Percentiles rank a stretch among this genome's conserved stretches.
phyloP scores from a whole-genome alignment of 2,329 filamentous ascomycete genomes.

The Rasamsonia emersonii region DNA sequence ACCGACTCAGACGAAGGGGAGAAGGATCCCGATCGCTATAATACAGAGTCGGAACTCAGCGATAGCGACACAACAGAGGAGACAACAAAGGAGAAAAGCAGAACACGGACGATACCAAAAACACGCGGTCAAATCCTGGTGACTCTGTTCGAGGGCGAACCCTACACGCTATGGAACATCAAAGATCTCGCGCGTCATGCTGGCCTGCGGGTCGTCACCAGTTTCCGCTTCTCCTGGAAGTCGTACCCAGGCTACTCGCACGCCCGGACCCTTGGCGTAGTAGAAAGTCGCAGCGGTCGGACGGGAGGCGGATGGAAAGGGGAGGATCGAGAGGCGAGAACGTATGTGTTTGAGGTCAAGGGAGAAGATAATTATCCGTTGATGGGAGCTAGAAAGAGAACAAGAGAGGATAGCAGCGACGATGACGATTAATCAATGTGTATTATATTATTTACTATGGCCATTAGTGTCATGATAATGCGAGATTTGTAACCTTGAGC shows the following conservation, averaged over 20 bases:
- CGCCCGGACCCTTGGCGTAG: constrained; percentile 38
- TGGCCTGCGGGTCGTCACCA: constrained; percentile 38
- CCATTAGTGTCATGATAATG: too few relatives aligned
- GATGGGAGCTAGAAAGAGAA: too few relatives aligned
- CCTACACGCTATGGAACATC: constrained; percentile 94
- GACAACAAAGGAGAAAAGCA: constrained; percentile 11
- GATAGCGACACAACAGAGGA: constrained; percentile 11
- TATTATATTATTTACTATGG: too few relatives aligned
- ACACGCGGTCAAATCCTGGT: constrained; percentile 58
- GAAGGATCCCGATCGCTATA: constrained; percentile 5
- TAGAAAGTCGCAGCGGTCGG: constrained; percentile 30
- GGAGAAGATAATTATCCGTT: too few relatives aligned
- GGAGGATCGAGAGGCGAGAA: constrained; percentile 38
- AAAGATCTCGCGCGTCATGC: constrained; percentile 72
- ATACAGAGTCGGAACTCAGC: constrained; percentile 6
- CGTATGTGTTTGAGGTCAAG: constrained; percentile 39
- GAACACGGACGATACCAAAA: constrained; percentile 9
- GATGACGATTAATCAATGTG: too few relatives aligned
- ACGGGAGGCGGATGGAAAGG: constrained; percentile 37
- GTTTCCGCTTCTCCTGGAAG: constrained; percentile 40
- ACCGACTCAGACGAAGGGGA: constrained; percentile 10
- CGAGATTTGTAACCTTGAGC: too few relatives aligned
- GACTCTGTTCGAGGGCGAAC: constrained; percentile 85
- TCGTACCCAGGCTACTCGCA: constrained; percentile 41
- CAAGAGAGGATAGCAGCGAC: too few relatives aligned